Percentiles rank a stretch among this genome's conserved stretches.
Evolutionary conservation across 192 early-diverging fungal genomes (phyloP).

Genomic region (Gorgonomyces haynaldii): DNA sequence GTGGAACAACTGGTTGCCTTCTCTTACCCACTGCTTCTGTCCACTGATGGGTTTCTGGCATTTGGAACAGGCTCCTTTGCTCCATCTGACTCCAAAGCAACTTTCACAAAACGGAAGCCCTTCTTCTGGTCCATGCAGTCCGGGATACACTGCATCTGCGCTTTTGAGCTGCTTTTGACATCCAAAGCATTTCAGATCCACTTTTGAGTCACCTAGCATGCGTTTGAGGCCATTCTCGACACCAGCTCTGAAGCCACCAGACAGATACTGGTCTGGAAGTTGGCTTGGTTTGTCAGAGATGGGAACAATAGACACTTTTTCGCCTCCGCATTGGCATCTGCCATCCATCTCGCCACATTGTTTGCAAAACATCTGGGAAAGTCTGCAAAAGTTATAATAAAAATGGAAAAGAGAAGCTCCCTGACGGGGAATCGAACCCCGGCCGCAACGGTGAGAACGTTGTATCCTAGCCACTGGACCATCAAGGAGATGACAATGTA

Average conservation of each 20-base stretch:
- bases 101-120: constrained; percentile 12
- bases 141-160: neutral
- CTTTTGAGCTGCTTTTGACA: constrained; percentile 5
- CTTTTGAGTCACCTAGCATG: constrained; percentile 8
- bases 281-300: neutral
- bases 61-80: constrained; percentile 12
- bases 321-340: neutral
- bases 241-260: constrained; percentile 9
- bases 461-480: too few relatives aligned
- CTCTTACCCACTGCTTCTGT: constrained; percentile 10
- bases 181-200: constrained; percentile 11
- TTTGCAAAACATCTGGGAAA: too few relatives aligned
- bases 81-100: constrained; percentile 11
- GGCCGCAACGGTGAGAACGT: too few relatives aligned
- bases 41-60: constrained; percentile 16
- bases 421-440: too few relatives aligned
- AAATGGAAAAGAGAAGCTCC: too few relatives aligned
- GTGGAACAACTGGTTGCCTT: constrained; percentile 10
- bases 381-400: too few relatives aligned
- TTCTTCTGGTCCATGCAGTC: neutral
- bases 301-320: neutral
- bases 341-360: neutral
- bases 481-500: too few relatives aligned
- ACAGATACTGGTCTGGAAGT: constrained; percentile 10
- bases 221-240: constrained; percentile 11